Evolutionary conservation across 2,329 filamentous ascomycete species (phyloP), one percentile per base, ranked within the genome.

Genomic region (Nemania bipapillata): DNA sequence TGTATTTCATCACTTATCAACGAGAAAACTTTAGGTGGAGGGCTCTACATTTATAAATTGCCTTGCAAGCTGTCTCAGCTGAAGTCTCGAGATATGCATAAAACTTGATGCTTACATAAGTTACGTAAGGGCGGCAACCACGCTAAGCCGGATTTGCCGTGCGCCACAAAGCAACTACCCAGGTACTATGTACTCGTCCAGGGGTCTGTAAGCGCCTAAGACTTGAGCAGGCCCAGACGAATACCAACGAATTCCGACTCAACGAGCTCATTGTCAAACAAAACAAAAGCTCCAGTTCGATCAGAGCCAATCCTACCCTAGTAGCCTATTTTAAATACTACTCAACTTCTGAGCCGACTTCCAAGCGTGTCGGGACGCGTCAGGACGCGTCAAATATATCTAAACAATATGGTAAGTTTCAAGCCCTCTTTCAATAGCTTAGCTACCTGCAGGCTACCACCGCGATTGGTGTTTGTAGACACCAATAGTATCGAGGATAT

Each of bases 391-490:
- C 40, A 42, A 56, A 35, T 54, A 59, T 45, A 22, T 26, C 42
- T 28, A 55, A 56, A 35, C 62, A 61, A 45, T 40, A 72, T 72
- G 70, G 70, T 72, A 53, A 70, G 70, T 70, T 24, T 37, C n/a
- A 22, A 63, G 17, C 30, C 52, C 8, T 64, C 60, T 58, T 49
- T 26, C 49, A 30, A 45, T 37, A 56, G 5, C 3, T 50, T 37
- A 56, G 5, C 3, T 50, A 50, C 17, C 40, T 45, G 17, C 40
- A 12, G 11, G 22, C n/a, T 37, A 54, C 37, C 15, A 6, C n/a
- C 35, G 26, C n/a, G 53, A 47, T 30, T 35, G n/a, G 26, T 47
- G 24, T 55, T 65, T 49, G n/a, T 9, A n/a, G 11, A 17, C 12
- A 45, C n/a, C 45, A 28, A 20, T 26, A 11, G 22, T 6, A 6